These are phyloP conservation scores for Euclidium syriacum DNA, from an alignment of 345 rosid species.

Conservation along the genomic window DNA sequence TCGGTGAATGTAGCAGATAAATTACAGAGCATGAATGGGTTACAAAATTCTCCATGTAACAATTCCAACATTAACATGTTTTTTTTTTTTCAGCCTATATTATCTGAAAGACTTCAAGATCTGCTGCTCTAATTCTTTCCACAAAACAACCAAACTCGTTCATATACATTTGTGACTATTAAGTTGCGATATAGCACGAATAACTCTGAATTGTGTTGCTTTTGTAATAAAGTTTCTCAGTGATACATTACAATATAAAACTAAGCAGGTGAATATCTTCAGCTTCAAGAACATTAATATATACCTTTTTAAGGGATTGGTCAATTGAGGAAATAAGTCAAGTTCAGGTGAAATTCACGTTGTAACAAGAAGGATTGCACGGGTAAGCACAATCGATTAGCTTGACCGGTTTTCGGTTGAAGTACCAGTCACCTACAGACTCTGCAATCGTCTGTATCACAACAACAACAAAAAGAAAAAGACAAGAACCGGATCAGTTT, in stretches of 20 bases:
- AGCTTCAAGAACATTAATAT: slow-evolving; percentile 9
- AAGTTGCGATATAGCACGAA: neutral
- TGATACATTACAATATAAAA: neutral
- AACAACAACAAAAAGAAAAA: slow-evolving; percentile 2
- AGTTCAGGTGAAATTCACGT: slow-evolving; percentile 46
- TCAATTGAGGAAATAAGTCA: neutral
- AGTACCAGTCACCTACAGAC: slow-evolving; percentile 87
- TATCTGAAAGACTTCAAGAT: neutral
- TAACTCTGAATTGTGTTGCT: neutral
- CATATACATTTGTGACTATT: no score
- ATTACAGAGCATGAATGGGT: no score
- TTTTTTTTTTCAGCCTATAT: neutral
- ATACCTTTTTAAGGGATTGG: neutral
- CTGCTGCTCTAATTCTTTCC: neutral
- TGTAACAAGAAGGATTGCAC: slow-evolving; percentile 78
- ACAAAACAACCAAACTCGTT: neutral
- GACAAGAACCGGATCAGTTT: neutral
- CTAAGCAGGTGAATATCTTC: slow-evolving; percentile 2
- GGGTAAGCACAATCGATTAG: slow-evolving; percentile 84
- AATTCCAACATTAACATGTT: no score
- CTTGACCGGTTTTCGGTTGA: slow-evolving; percentile 49
- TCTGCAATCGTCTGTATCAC: slow-evolving; percentile 83
- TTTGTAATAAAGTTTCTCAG: neutral
- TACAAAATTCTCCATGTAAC: no score
- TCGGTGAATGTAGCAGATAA: no score